Percentiles rank a stretch among this genome's conserved stretches.
These are phyloP conservation scores for Luffa aegyptiaca DNA, from an alignment of 306 rosid species.

Conservation along the genomic window DNA sequence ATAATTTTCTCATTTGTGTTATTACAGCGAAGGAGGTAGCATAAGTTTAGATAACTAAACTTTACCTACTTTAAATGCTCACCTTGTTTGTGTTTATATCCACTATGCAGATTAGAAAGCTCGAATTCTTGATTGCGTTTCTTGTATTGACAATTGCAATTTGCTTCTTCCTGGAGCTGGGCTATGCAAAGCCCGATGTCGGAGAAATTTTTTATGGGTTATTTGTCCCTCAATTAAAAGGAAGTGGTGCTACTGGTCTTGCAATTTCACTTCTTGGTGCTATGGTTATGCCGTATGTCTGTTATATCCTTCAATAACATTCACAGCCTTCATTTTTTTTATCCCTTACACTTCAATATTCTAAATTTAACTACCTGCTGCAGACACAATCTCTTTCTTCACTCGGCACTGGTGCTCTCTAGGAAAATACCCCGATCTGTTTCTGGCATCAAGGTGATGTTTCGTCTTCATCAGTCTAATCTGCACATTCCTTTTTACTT, in stretches of 20 bases:
- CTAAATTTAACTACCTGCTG: slow-evolving; percentile 18
- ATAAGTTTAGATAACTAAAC: not conserved
- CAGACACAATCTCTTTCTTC: slow-evolving; percentile 98
- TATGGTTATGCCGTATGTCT: slow-evolving; percentile 99
- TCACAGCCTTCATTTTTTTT: not conserved
- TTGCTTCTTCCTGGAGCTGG: slow-evolving; percentile 85
- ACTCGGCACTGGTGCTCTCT: slow-evolving; percentile 94
- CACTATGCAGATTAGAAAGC: slow-evolving; percentile 74
- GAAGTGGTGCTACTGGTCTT: slow-evolving; percentile 87
- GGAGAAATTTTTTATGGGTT: slow-evolving; percentile 66
- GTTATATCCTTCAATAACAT: slow-evolving; percentile 1
- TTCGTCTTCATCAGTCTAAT: slow-evolving; percentile 13
- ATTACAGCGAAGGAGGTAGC: not conserved
- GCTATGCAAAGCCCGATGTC: slow-evolving; percentile 71
- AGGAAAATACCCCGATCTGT: slow-evolving; percentile 86
- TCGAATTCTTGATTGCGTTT: slow-evolving; percentile 83
- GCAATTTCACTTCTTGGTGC: slow-evolving; percentile 99
- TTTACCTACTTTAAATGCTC: not conserved
- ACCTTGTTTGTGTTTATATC: not conserved
- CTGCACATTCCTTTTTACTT: not conserved
- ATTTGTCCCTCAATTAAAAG: slow-evolving; percentile 80
- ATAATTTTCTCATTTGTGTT: not conserved
- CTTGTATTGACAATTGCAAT: slow-evolving; percentile 82
- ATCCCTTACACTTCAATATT: not conserved
- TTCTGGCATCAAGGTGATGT: slow-evolving; percentile 59